Percentiles rank a stretch among this genome's conserved stretches.
phyloP scores from a whole-genome alignment of 1,284 basidiomycete species.

The Exobasidium cylindrosporum region DNA sequence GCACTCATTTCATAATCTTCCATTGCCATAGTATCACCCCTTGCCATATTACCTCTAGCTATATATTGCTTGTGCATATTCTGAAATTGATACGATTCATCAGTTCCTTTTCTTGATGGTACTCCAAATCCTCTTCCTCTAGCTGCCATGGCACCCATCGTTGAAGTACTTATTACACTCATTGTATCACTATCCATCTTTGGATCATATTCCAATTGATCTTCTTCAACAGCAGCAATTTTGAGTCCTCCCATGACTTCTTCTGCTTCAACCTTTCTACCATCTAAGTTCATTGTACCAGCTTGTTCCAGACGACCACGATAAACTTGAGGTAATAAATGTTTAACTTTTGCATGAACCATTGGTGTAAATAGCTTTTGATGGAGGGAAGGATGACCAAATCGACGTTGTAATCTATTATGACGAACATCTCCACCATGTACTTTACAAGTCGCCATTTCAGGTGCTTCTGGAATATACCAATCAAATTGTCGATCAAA shows the following conservation, averaged over 20 bases:
- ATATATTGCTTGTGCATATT: conserved; percentile 42
- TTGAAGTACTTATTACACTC: conserved; percentile 48
- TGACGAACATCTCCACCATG: conserved; percentile 43
- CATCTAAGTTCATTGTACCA: conserved; percentile 31
- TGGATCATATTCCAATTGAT: conserved; percentile 49
- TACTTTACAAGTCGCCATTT: conserved; percentile 34
- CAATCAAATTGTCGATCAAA: conserved; percentile 48
- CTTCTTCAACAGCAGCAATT: conserved; percentile 48
- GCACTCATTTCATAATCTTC: conserved; percentile 46
- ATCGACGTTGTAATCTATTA: conserved; percentile 48
- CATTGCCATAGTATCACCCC: conserved; percentile 8
- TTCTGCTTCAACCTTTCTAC: conserved; percentile 38
- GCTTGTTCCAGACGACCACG: conserved; percentile 33
- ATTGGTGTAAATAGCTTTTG: conserved; percentile 48
- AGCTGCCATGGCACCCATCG: conserved; percentile 29
- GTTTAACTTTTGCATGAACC: conserved; percentile 47
- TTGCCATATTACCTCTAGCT: conserved; percentile 21
- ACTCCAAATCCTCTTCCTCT: conserved; percentile 22
- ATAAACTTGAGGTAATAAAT: conserved; percentile 44
- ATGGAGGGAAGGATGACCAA: conserved; percentile 51
- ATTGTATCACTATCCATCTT: conserved; percentile 37
- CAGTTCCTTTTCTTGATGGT: conserved; percentile 14
- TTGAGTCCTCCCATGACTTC: conserved; percentile 41
- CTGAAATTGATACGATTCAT: conserved; percentile 29
- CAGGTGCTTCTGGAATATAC: conserved; percentile 49